Base-by-base conservation (phyloP, 371 early-diverging fungal genomes). In the Haplosporangium sp. region DNA sequence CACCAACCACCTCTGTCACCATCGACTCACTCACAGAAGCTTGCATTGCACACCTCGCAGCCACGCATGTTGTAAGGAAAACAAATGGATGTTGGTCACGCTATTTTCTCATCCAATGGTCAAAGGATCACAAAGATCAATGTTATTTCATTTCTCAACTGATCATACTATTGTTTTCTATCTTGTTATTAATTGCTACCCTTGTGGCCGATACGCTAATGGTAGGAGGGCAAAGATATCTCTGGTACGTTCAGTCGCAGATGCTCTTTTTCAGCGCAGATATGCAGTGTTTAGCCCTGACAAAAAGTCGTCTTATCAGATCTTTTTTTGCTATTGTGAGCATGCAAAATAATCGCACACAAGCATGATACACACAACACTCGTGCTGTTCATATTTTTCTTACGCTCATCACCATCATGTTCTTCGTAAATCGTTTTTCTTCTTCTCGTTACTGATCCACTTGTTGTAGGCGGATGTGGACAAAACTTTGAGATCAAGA, bases 401-500 rank as follows among this genome's bases (percentile, higher is more conserved):
- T n/a, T n/a, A n/a, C n/a, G n/a, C n/a, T n/a, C n/a, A n/a, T n/a
- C n/a, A n/a, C n/a, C n/a, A n/a, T n/a, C n/a, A n/a, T n/a, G n/a
- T n/a, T n/a, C n/a, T n/a, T n/a, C n/a, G n/a, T n/a, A n/a, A n/a
- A n/a, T n/a, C n/a, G n/a, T n/a, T n/a, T n/a, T n/a, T n/a, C n/a
- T n/a, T n/a, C n/a, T n/a, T n/a, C n/a, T n/a, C n/a, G n/a, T n/a
- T n/a, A n/a, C n/a, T n/a, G n/a, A n/a, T n/a, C n/a, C n/a, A 6
- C 18, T n/a, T 48, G 42, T 11, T 9, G 13, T 63, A 83, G 86
- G 87, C 57, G 94, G 94, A 41, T 95, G 95, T 80, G 95, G 95
- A 29, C 92, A 93, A 75, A 90, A 86, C 86, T 93, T 90, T 80
- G 91, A 93, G 52, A 91, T 92, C 23, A 69, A 88, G 40, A 91